Evolutionary conservation across 2,329 filamentous ascomycete genomes (phyloP), one percentile per base, ranked within the genome.

Genomic region (Phoma herbarum): DNA sequence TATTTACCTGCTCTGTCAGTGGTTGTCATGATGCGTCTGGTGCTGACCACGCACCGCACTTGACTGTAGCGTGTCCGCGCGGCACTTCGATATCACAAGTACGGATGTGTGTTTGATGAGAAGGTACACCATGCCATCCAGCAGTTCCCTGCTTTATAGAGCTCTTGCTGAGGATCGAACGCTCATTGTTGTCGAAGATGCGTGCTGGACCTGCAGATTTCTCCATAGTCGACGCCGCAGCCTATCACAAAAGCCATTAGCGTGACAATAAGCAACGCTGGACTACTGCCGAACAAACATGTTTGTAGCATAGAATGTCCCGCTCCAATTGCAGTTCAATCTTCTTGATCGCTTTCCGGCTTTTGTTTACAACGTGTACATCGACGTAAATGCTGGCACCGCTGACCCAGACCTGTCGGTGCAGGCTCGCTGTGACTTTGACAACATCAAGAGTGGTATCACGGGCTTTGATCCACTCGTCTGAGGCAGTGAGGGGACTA

Each of bases 361-460:
- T 83, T 41, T 78, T 79, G 65, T 85, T 85, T 39, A 75, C 73
- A 35, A 85, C 75, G 54, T 84, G 81, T 3, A 85, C 76, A 61
- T 86, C 83, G 16, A 84, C 80, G 59, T 85, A 85, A 31, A 85
- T 81, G 62, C 77, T 82, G 22, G 82, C 82, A 16, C 83, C 84
- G 62, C 82, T 85, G 52, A 86, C 82, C 84, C 84, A 86, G 26
- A 84, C 84, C 69, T 85, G 83, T n/a, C 84, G 79, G 67, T 85
- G 83, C 9, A 85, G 66, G 7, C 83, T 83, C 26, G 83, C 83
- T 20, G 83, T 85, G 18, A 85, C 68, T 52, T 76, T 77, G 23
- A 85, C 70, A 10, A 76, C 77, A 58, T 85, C 82, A 1, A 79
- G 58, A 1, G 72, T 72, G 26, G 69, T 71, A 39, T 79, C 75